Base-by-base conservation (phyloP, 768 basidiomycete species). In the Boletus rubropictus region DNA sequence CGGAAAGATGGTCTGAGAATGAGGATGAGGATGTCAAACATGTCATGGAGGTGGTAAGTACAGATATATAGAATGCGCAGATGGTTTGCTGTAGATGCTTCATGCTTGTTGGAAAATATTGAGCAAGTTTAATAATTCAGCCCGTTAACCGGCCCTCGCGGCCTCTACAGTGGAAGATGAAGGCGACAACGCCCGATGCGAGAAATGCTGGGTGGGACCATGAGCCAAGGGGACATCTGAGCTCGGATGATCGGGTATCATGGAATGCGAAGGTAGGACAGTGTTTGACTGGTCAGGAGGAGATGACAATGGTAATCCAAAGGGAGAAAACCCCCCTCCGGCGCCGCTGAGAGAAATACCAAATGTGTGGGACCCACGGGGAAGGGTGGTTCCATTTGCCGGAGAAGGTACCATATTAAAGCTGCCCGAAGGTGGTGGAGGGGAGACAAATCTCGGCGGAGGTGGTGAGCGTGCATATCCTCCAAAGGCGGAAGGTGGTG, bases 31-130 rank as follows among this genome's bases (percentile, higher is more conserved):
- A 60, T 61, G 59, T 66, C 62, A 54, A 66, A 56, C 64, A 58
- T 62, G 66, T 64, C 57, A 50, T 68, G 46, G 52, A 42, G 58
- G 43, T 65, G 56, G 64, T 65, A 68, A 68, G 64, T 66, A 66
- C 64, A 66, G 62, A 65, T 65, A 65, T 65, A 66, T 66, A 68
- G 63, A 62, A 66, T 68, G 64, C 65, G 64, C 64, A 66, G 66
- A 66, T 66, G 60, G 50, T 61, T 59, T 65, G 66, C 58, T 65
- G 62, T 66, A 66, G 66, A 66, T 66, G 64, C 59, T 68, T 68
- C 66, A 60, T 66, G 64, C 64, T 66, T 59, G 59, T 62, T 64
- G 62, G 41, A 59, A 60, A 65, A 66, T 66, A 66, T 64, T 62
- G 62, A 68, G 64, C 60, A 58, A 66, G 45, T 56, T 64, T 63